These are phyloP conservation scores for Psilocybe mexicana DNA, from an alignment of 1,284 basidiomycete species.

Conservation along the genomic window DNA sequence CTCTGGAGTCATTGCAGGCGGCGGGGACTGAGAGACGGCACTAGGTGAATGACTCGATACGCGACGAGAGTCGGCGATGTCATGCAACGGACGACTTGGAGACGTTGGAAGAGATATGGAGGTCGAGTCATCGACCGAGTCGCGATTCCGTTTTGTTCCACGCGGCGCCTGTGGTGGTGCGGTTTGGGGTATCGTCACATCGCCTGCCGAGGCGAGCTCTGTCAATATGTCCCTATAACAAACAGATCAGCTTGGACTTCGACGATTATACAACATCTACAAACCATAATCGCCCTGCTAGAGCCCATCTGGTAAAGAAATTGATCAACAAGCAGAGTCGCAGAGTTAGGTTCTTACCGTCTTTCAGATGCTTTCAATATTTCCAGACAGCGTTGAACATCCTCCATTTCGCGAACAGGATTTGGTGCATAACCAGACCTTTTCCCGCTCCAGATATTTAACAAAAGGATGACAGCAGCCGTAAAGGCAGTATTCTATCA, in stretches of 20 bases:
- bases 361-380: slow-evolving; percentile 49
- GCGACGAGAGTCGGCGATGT: slow-evolving; percentile 23
- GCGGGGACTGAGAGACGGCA: slow-evolving; percentile 8
- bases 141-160: slow-evolving; percentile 24
- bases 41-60: slow-evolving; percentile 17
- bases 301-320: slow-evolving; percentile 34
- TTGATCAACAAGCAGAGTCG: too few species aligned
- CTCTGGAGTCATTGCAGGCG: slow-evolving; percentile 1
- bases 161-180: not conserved
- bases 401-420: slow-evolving; percentile 48
- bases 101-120: slow-evolving; percentile 11
- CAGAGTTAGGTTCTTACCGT: slow-evolving; percentile 26
- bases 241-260: not conserved
- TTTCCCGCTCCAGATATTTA: slow-evolving; percentile 60
- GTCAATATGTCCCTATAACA: slow-evolving; percentile 34
- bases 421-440: slow-evolving; percentile 46
- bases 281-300: slow-evolving; percentile 44
- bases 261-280: not conserved
- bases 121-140: slow-evolving; percentile 17
- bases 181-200: slow-evolving; percentile 26
- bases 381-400: slow-evolving; percentile 56
- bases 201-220: slow-evolving; percentile 36
- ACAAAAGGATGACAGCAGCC: slow-evolving; percentile 55
- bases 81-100: slow-evolving; percentile 16
- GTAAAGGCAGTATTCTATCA: slow-evolving; percentile 45